Evolutionary conservation across 345 rosid genomes (phyloP), one percentile per base, ranked within the genome.

Genomic region (Brassica nigra): DNA sequence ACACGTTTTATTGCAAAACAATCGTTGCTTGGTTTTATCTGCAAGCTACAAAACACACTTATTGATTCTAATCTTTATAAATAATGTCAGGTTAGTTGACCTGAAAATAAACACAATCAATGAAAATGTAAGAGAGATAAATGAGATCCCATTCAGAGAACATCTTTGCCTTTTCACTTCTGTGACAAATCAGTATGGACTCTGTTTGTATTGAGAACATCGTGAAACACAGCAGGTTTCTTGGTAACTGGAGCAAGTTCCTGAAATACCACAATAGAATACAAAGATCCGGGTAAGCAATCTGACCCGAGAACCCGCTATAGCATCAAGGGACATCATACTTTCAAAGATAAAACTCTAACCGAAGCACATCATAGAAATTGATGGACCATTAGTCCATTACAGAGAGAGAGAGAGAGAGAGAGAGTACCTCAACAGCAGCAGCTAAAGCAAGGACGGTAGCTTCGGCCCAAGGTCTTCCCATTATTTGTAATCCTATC

Each of bases 391-490:
- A 27, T 10, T 10, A 59, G 36, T 4, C 36, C 36, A 37, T 37
- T 8, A 8, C 11, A 37, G 10, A 54, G 0, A 2, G 23, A 74
- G 66, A 75, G 29, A n/a, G 57, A 61, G 57, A 28, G 33, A 12
- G 10, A 33, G 68, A 15, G 3, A 14, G 70, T 78, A 90, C 97
- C 95, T 89, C 97, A 5, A 91, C 69, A 28, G 92, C 93, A 73
- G 87, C 80, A 73, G 97, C 95, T 71, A 93, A 82, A 66, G 81
- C 89, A 64, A 93, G 78, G 62, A 91, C 42, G 37, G 95, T 85
- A 69, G 95, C 97, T 83, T 93, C 98, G 7, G 86, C 91, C 98
- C 97, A 91, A 47, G 98, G 97, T 8, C 88, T 88, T 28, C 97
- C 92, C 28, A 93, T 89, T 54, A 90, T 84, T 69, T 93, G 97